These are phyloP conservation scores for Neurospora tetraspora DNA, from an alignment of 495 filamentous ascomycete genomes.

Conservation along the genomic window DNA sequence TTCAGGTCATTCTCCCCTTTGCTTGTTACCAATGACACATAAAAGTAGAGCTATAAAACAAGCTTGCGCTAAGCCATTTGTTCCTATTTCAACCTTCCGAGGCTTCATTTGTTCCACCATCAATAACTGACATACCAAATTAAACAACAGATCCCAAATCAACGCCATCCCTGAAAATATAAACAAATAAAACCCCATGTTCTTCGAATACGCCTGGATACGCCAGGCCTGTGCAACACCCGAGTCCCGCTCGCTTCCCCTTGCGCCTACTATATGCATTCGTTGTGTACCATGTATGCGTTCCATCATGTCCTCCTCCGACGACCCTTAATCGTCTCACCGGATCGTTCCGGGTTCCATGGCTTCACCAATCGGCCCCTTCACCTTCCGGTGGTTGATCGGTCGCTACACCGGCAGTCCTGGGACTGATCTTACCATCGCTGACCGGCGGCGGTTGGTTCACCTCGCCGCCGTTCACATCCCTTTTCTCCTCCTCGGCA, in stretches of 20 bases:
- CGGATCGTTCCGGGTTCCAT: not conserved
- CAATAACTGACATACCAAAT: not conserved
- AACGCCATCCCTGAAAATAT: not conserved
- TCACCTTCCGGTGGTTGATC: not conserved
- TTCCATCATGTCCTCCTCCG: not conserved
- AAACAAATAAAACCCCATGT: not conserved
- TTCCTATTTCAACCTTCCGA: not conserved
- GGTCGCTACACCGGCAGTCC: not conserved
- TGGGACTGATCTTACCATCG: not conserved
- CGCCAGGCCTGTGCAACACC: not conserved
- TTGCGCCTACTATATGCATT: not conserved
- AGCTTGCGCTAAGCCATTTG: not conserved
- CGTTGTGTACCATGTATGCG: not conserved
- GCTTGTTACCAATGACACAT: accelerated
- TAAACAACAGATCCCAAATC: not conserved
- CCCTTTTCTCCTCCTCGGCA: not conserved
- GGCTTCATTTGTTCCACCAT: not conserved
- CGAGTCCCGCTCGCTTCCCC: not conserved
- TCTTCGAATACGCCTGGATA: not conserved
- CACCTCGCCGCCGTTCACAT: not conserved
- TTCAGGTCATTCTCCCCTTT: not conserved
- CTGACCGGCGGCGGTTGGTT: not conserved
- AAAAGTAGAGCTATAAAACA: not conserved
- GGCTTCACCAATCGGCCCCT: not conserved
- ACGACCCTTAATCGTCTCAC: not conserved